These are phyloP conservation scores for Platanthera guangdongensis DNA, from an alignment of 106 monocot genomes.

Conservation along the genomic window DNA sequence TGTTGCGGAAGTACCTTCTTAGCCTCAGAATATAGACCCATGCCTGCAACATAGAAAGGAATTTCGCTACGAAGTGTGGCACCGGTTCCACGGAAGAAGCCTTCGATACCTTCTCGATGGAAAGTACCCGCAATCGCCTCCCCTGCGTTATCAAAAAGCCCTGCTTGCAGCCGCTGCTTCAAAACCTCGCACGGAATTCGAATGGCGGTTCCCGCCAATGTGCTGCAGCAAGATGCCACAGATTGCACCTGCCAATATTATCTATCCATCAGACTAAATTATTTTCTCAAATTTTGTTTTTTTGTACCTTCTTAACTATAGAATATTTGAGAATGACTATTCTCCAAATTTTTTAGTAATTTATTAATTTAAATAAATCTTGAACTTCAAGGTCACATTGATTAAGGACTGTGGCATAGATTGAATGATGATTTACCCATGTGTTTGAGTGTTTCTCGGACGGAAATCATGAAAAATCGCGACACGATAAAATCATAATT, in stretches of 20 bases:
- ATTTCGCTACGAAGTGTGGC: conserved; percentile 90
- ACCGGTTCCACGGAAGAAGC: conserved; percentile 91
- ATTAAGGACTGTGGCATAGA: too few relatives aligned
- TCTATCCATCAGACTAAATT: too few relatives aligned
- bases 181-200: conserved; percentile 85
- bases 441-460: too few relatives aligned
- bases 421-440: too few relatives aligned
- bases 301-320: too few relatives aligned
- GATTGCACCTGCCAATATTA: conserved; percentile 50
- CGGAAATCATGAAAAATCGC: too few relatives aligned
- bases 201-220: conserved; percentile 67
- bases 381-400: too few relatives aligned
- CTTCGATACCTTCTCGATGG: conserved; percentile 55
- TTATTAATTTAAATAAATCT: too few relatives aligned
- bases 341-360: too few relatives aligned
- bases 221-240: conserved; percentile 50
- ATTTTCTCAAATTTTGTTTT: too few relatives aligned
- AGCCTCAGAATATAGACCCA: conserved; percentile 79
- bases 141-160: conserved; percentile 68
- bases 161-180: conserved; percentile 84
- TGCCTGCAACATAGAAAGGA: conserved; percentile 88
- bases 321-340: too few relatives aligned
- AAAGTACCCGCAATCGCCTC: conserved; percentile 72
- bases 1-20: conserved; percentile 59
- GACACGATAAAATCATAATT: too few relatives aligned